Base-by-base conservation (phyloP, 192 early-diverging fungal genomes). In the Glomus cerebriforme region DNA sequence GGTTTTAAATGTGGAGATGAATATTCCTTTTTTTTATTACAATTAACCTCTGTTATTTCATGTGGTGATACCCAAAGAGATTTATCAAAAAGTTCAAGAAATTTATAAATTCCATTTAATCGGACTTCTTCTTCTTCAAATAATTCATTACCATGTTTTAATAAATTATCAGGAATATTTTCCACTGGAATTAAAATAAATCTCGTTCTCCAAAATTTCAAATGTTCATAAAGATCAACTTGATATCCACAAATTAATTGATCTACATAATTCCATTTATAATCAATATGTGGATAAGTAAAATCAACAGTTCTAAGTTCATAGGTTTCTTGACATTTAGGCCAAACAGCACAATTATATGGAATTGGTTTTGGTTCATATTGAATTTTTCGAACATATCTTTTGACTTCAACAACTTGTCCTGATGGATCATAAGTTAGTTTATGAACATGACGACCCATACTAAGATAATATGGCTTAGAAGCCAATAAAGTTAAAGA, bases 251-350 rank as follows among this genome's bases (percentile, higher is more conserved):
- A 87, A n/a, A 98, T 92, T 32, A 97, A 84, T 70, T 93, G 92
- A 83, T 99, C 98, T 32, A 98, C 85, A 59, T 92, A 94, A 79
- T 98, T 99, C 98, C 98, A 99, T 43, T 93, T 92, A 82, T 97
- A 96, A 59, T 91, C 86, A 5, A 90, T 83, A 26, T 93, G 77
- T 19, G 98, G 92, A 83, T 98, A 98, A 7, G 78, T 72, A 74
- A 99, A 99, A 0, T 77, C 83, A 17, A 93, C 82, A 0, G 73
- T 79, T 35, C 90, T 82, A 1, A 84, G 79, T 62, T 81, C 58
- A 80, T 97, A 99, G 4, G 81, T 84, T 19, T 80, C 65, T 58
- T 86, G 83, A 78, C 93, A 85, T 80, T 92, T 95, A 32, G 94
- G 92, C 96, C 97, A 98, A 47, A 99, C 90, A 15, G 86, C 88